Evolutionary conservation across 495 filamentous ascomycete species (phyloP).

Genomic region (Penicillium daleae): DNA sequence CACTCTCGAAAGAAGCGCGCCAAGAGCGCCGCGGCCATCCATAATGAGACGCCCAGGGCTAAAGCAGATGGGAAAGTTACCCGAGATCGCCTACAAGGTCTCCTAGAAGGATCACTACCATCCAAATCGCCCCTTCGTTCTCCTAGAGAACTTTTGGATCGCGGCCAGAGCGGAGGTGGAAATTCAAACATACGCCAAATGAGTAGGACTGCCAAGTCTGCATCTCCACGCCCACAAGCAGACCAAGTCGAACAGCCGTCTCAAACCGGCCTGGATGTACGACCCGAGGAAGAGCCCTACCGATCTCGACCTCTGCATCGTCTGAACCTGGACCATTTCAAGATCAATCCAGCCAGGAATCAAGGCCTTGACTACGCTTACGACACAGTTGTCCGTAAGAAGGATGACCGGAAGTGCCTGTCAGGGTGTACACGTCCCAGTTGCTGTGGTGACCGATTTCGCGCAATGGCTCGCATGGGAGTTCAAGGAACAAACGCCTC

Average conservation of each 20-base stretch:
- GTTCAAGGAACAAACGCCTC: constrained; percentile 23
- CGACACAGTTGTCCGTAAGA: constrained; percentile 72
- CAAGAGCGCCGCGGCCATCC: neutral
- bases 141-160: neutral
- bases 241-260: neutral
- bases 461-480: constrained; percentile 60
- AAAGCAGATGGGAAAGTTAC: constrained; percentile 9
- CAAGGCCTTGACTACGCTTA: constrained; percentile 76
- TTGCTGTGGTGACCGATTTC: constrained; percentile 78
- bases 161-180: neutral
- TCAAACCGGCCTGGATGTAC: constrained; percentile 18
- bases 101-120: constrained; percentile 42
- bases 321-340: constrained; percentile 73
- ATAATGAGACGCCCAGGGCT: neutral
- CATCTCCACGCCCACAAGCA: neutral
- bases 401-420: constrained; percentile 72
- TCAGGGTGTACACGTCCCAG: constrained; percentile 74
- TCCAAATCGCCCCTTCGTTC: constrained; percentile 30
- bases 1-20: neutral
- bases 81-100: constrained; percentile 35
- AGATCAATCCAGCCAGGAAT: constrained; percentile 76
- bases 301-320: constrained; percentile 55
- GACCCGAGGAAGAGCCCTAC: constrained; percentile 47
- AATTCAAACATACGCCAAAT: neutral
- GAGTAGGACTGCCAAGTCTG: neutral